These are phyloP conservation scores for Pichia gijzeniarum DNA, from an alignment of 805 yeast species.

Conservation along the genomic window DNA sequence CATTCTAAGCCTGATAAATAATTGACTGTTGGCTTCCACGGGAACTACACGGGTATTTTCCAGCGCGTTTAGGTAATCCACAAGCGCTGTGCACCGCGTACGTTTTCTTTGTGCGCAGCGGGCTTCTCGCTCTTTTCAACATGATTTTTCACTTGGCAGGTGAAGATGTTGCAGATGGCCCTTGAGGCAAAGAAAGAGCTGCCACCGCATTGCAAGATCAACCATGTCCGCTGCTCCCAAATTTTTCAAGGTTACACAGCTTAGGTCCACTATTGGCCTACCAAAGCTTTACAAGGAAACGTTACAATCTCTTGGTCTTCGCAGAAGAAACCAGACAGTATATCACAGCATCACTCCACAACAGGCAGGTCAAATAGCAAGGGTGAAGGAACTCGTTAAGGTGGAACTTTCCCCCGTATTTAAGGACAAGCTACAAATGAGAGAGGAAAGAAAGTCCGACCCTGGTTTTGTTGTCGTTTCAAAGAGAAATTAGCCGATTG, in stretches of 20 bases:
- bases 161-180: too few species aligned
- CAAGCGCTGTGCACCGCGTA: too few species aligned
- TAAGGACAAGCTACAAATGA: constrained; percentile 45
- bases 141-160: not conserved
- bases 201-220: not conserved
- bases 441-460: constrained; percentile 49
- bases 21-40: too few species aligned
- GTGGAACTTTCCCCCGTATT: constrained; percentile 64
- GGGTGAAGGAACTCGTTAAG: constrained; percentile 78
- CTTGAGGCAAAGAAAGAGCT: too few species aligned
- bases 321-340: constrained; percentile 62
- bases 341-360: constrained; percentile 71
- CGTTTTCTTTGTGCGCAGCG: too few species aligned
- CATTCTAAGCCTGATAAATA: too few species aligned
- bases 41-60: too few species aligned
- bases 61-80: too few species aligned
- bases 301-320: constrained; percentile 67
- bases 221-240: constrained; percentile 12
- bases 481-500: constrained; percentile 19
- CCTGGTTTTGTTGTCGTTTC: constrained; percentile 53
- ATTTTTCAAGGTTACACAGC: constrained; percentile 64
- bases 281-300: constrained; percentile 63
- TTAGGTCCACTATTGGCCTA: constrained; percentile 79
- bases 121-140: not conserved
- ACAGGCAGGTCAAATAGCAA: constrained; percentile 77